Conservation (phyloP, 768 basidiomycete genomes). For the Tubosaeta brunneosetosa region DNA sequence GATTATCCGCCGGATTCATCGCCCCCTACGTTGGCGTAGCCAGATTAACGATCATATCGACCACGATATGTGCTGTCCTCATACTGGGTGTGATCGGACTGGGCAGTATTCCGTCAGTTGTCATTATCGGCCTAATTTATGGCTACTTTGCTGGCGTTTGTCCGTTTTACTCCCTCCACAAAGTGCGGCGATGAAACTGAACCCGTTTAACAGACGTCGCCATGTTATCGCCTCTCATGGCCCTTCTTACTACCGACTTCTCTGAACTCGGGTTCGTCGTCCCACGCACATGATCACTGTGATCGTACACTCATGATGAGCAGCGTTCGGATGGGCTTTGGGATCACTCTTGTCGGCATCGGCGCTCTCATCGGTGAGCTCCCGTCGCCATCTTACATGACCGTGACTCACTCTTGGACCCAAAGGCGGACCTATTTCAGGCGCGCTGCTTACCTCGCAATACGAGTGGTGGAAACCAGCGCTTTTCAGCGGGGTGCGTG, state of each 20-base stretch:
- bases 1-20: slow-evolving; percentile 43
- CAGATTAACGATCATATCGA: slow-evolving; percentile 37
- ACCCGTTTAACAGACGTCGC: slow-evolving; percentile 30
- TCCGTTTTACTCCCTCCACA: slow-evolving; percentile 14
- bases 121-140: slow-evolving; percentile 38
- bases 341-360: slow-evolving; percentile 4
- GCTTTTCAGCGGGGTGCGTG: slow-evolving; percentile 42
- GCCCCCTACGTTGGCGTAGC: slow-evolving; percentile 41
- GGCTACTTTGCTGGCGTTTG: slow-evolving; percentile 46
- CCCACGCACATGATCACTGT: not conserved
- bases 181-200: not conserved
- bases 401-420: not conserved
- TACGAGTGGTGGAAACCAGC: slow-evolving; percentile 56
- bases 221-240: slow-evolving; percentile 39
- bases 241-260: slow-evolving; percentile 40
- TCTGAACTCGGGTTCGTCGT: slow-evolving; percentile 46
- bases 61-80: slow-evolving; percentile 30
- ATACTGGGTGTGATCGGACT: slow-evolving; percentile 44
- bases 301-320: not conserved
- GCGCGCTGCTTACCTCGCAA: slow-evolving; percentile 45
- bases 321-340: slow-evolving; percentile 29
- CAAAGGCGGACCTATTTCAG: slow-evolving; percentile 50
- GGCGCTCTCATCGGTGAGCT: slow-evolving; percentile 23
- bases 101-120: slow-evolving; percentile 29
- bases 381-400: not conserved